Evolutionary conservation across 345 rosid species (phyloP).

Genomic region (Durio zibethinus): DNA sequence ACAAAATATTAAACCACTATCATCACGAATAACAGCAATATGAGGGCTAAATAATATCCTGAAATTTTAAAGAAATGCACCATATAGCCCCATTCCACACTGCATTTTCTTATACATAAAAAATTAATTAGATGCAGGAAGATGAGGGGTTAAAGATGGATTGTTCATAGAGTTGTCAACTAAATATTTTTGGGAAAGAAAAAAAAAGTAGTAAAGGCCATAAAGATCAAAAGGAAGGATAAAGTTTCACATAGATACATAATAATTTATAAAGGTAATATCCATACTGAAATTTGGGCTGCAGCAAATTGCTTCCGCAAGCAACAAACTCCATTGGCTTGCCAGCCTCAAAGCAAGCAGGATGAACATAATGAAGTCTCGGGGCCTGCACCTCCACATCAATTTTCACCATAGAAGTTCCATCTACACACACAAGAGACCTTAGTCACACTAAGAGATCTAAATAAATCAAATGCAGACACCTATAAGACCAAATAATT

Average conservation of each 20-base stretch:
- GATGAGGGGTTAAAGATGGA: not conserved
- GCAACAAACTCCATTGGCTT: conserved; percentile 80
- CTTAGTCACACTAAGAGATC: conserved; percentile 9
- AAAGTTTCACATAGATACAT: not conserved
- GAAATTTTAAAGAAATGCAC: not conserved
- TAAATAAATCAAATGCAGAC: not conserved
- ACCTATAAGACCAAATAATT: not conserved
- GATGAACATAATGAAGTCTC: conserved; percentile 80
- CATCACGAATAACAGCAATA: not conserved
- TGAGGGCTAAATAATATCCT: not conserved
- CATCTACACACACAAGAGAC: conserved; percentile 42
- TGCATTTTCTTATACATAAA: not conserved
- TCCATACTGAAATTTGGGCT: conserved; percentile 68
- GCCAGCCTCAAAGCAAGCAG: conserved; percentile 90
- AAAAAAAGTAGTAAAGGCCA: not conserved
- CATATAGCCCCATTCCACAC: not conserved
- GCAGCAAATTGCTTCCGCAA: conserved; percentile 78
- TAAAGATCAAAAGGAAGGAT: not conserved
- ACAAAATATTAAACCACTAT: not conserved
- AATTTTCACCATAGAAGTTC: conserved; percentile 54
- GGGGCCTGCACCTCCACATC: conserved; percentile 56
- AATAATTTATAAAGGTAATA: not conserved
- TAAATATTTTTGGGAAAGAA: not conserved
- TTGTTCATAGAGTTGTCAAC: not conserved
- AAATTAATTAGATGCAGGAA: not conserved